Evolutionary conservation across 2,329 filamentous ascomycete genomes (phyloP), one percentile per base, ranked within the genome.

Genomic region (Cercospora citrullina): DNA sequence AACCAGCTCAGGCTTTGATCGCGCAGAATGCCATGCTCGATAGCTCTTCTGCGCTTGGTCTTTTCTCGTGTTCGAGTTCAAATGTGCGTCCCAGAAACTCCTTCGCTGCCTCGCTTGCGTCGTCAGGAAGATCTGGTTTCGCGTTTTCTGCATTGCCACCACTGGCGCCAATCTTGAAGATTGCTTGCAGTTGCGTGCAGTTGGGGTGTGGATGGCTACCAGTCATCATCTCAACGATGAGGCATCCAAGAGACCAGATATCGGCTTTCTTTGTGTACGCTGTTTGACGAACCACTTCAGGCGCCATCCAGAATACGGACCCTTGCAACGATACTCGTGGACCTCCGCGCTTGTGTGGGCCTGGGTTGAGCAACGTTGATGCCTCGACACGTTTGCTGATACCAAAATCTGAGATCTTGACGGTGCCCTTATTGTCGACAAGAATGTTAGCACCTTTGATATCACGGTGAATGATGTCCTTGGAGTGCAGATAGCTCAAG

Each of bases 281-380:
- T 3, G 94, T 98, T 81, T 98, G 95, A 76, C 95, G 95, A 70
- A 99, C 95, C 21, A 99, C 95, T 82, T 99, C 95, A 8, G 95
- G 95, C 0, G 95, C 95, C 95, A 99, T 99, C 95, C 95, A 99
- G 83, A 97, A 99, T 63, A 99, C 95, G 28, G 93, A 97, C 14
- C 95, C 95, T 80, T 99, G 95, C 3, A 99, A 87, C 1, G 94
- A 98, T 10, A 89, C 76, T 84, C 90, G 74, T 85, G 90, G 76
- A 80, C 89, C 85, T 6, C 84, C 84, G 72, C 87, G 75, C 85
- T 84, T 79, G 71, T 69, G 70, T 77, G 78, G 69, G 75, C 77
- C 65, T 76, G 81, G 53, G 77, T 73, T 72, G 58, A 96, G 87
- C 55, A 97, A 87, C 68, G 94, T 95, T 66, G 92, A 90, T 14